A percentile compares a stretch with the other conserved stretches of the same genome.
phyloP scores from a whole-genome alignment of 306 rosid genomes.

The Clitoria ternatea region DNA sequence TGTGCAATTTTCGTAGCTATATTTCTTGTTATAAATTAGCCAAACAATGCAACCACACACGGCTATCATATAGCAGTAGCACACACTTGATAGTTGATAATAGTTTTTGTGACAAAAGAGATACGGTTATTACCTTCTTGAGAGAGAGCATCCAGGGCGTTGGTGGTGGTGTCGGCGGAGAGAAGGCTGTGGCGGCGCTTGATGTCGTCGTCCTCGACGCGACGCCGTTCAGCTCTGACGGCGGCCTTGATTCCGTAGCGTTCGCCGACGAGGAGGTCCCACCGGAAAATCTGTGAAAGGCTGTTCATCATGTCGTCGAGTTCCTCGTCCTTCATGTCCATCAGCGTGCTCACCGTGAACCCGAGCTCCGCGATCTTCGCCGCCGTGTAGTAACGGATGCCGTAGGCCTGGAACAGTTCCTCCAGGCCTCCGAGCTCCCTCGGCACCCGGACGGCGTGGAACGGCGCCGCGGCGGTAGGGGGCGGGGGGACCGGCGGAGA shows the following conservation, averaged over 20 bases:
- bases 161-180: slow-evolving; percentile 52
- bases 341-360: slow-evolving; percentile 75
- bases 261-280: slow-evolving; percentile 93
- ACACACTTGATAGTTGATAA: too few species aligned
- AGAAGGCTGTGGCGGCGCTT: slow-evolving; percentile 52
- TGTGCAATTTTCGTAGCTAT: too few species aligned
- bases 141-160: slow-evolving; percentile 75
- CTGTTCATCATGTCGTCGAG: slow-evolving; percentile 97
- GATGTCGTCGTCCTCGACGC: slow-evolving; percentile 63
- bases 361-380: slow-evolving; percentile 91
- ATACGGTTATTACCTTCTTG: slow-evolving; percentile 57
- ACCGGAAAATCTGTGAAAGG: slow-evolving; percentile 67
- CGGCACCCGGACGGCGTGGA: slow-evolving; percentile 16
- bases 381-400: slow-evolving; percentile 77
- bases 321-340: slow-evolving; percentile 86
- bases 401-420: slow-evolving; percentile 80
- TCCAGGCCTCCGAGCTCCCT: slow-evolving; percentile 69
- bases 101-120: too few species aligned
- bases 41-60: too few species aligned
- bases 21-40: too few species aligned
- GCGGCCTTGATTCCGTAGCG: slow-evolving; percentile 93
- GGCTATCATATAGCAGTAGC: too few species aligned
- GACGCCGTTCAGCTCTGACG: slow-evolving; percentile 78
- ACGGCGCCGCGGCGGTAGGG: background rate
- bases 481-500: slow-evolving; percentile 5